These are phyloP conservation scores for Podospora sp. DNA, from an alignment of 495 filamentous ascomycete species.

Conservation along the genomic window DNA sequence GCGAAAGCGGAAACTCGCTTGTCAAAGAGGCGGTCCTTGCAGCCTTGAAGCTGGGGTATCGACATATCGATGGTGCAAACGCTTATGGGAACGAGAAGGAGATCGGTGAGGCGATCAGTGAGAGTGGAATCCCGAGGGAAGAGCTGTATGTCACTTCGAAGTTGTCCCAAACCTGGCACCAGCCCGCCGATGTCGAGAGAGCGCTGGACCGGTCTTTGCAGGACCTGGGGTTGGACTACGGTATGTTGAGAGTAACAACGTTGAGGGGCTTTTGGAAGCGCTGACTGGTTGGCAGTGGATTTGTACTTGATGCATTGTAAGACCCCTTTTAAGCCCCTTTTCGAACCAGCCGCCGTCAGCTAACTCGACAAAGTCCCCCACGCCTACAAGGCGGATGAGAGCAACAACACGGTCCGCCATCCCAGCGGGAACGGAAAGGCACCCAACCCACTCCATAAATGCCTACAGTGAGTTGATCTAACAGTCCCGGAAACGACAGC, in stretches of 20 bases:
- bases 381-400: conserved; percentile 37
- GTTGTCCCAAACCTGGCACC: conserved; percentile 39
- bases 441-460: conserved; percentile 12
- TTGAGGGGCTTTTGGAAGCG: too few species aligned
- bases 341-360: too few species aligned
- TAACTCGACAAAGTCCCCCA: conserved; percentile 34
- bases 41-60: conserved; percentile 41
- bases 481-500: conserved; percentile 22
- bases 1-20: conserved; percentile 27
- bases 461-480: conserved; percentile 15
- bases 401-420: conserved; percentile 36
- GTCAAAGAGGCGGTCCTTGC: conserved; percentile 39
- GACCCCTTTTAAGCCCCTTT: not conserved
- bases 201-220: conserved; percentile 30
- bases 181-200: conserved; percentile 35
- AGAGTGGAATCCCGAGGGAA: conserved; percentile 36
- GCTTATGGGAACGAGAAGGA: conserved; percentile 47
- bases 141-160: conserved; percentile 47
- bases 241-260: too few species aligned
- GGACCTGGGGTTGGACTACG: conserved; percentile 35
- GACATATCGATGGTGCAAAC: conserved; percentile 45
- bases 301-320: conserved; percentile 43
- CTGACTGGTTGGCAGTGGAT: conserved; percentile 31
- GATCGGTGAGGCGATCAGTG: conserved; percentile 43
- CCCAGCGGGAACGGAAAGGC: conserved; percentile 42